Evolutionary conservation across 495 filamentous ascomycete species (phyloP), one percentile per base, ranked within the genome.

Genomic region (Penicillium cataractarum): DNA sequence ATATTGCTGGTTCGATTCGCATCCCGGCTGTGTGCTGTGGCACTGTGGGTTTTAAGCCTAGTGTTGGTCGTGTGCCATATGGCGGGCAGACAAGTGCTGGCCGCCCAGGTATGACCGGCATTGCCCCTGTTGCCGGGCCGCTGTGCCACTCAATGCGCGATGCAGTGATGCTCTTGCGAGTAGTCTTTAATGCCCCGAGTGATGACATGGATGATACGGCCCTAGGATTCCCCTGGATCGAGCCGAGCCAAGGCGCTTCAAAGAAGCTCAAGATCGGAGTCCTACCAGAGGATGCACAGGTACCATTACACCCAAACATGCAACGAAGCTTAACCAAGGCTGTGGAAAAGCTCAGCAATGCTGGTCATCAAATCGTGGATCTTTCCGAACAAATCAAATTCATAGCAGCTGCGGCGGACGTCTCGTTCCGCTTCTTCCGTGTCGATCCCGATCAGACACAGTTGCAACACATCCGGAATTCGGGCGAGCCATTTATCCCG

Each of bases 1-100:
- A 92, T 59, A 84, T 90, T 61, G 89, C 67, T 15, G 87, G 87
- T 2, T 88, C 83, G 0, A 86, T 89, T 50, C 78, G 87, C 0
- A 78, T 77, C 35, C 89, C 89, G 0, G 86, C 89, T 1, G 77
- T 84, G 3, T 85, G 83, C 64, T 83, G 84, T 57, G 87, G 85
- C 15, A 55, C 87, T 0, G 87, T 81, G 65, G 88, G 87, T 0
- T 79, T 89, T 58, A 84, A 84, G 60, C 87, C 89, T 0, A 88
- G 83, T 0, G 68, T 73, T 17, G 76, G 73, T n/a, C 77, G 87
- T 15, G 70, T 90, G 0, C 88, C 89, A 0, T 71, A 62, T 37
- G 62, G 57, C 3, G 73, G 69, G 6, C 49, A 52, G 21, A 64
- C 60, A 69, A 46, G 83, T 78, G 7, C 69, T 63, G 82, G 10